Evolutionary conservation across 2,329 filamentous ascomycete genomes (phyloP).

Genomic region (Fusarium longipes): DNA sequence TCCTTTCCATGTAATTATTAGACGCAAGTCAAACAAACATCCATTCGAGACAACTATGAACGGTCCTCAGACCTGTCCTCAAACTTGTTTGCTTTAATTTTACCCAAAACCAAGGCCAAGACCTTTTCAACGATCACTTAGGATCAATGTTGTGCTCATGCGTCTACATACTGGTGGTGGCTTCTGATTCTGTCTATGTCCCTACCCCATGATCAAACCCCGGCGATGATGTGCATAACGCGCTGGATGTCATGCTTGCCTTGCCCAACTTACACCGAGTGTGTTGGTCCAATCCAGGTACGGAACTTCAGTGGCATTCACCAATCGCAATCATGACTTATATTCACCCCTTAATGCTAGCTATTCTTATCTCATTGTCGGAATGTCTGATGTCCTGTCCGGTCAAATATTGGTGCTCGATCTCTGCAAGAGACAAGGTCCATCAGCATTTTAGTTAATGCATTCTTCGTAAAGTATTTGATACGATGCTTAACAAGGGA

Average conservation of each 20-base stretch:
- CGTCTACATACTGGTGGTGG: conserved; percentile 14
- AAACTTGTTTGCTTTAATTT: conserved; percentile 6
- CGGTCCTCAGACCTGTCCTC: not conserved
- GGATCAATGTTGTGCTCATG: conserved; percentile 12
- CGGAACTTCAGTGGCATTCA: not conserved
- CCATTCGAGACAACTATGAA: not conserved
- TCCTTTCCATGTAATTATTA: not conserved
- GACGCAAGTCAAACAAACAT: conserved; percentile 10
- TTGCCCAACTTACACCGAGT: conserved; percentile 20
- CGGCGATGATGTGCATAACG: conserved; percentile 35
- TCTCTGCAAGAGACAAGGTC: not conserved
- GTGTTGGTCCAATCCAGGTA: conserved; percentile 8
- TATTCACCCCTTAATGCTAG: not conserved
- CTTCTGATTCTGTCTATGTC: conserved; percentile 1
- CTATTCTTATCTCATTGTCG: conserved; percentile 20
- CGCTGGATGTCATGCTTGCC: conserved; percentile 4
- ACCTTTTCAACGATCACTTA: not conserved
- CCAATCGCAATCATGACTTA: conserved; percentile 23
- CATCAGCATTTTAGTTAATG: not conserved
- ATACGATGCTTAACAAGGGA: conserved; percentile 6
- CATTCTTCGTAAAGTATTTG: conserved; percentile 6
- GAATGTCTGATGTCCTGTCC: not conserved
- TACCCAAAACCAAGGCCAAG: not conserved
- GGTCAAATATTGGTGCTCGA: not conserved
- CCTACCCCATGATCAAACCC: conserved; percentile 5